These are phyloP conservation scores for Aspergillus sp. DNA, from an alignment of 2,329 filamentous ascomycete species.

Conservation along the genomic window DNA sequence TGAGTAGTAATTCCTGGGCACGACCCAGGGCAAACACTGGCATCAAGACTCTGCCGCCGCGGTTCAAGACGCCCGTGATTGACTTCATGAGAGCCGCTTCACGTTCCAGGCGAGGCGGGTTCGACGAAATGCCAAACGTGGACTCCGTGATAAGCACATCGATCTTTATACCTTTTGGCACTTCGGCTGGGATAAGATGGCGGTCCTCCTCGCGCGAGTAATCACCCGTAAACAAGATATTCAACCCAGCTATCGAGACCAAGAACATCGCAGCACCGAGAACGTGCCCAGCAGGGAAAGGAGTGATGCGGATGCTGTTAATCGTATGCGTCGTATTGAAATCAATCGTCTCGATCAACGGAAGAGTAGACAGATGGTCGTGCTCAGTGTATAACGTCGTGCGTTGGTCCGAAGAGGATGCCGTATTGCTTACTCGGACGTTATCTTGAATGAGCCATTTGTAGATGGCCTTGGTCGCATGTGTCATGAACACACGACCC, in stretches of 20 bases:
- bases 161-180: slow-evolving; percentile 80
- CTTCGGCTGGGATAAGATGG: slow-evolving; percentile 87
- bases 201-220: slow-evolving; percentile 94
- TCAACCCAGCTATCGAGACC: slow-evolving; percentile 91
- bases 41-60: slow-evolving; percentile 85
- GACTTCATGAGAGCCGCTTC: slow-evolving; percentile 94
- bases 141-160: slow-evolving; percentile 97
- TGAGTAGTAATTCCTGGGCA: slow-evolving; percentile 87
- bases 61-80: slow-evolving; percentile 81
- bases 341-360: slow-evolving; percentile 92
- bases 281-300: slow-evolving; percentile 96
- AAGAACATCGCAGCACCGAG: slow-evolving; percentile 97
- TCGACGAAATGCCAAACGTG: slow-evolving; percentile 91
- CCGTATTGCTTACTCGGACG: slow-evolving; percentile 72
- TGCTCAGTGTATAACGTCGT: slow-evolving; percentile 82
- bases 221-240: slow-evolving; percentile 95
- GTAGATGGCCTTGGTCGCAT: slow-evolving; percentile 98
- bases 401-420: slow-evolving; percentile 54
- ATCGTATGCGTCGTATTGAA: slow-evolving; percentile 98
- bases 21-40: slow-evolving; percentile 91
- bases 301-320: slow-evolving; percentile 90
- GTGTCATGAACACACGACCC: slow-evolving; percentile 96
- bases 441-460: slow-evolving; percentile 99
- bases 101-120: slow-evolving; percentile 80
- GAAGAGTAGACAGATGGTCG: slow-evolving; percentile 88